Percentiles rank a stretch among this genome's conserved stretches.
These are phyloP conservation scores for Alternaria sp. DNA, from an alignment of 2,329 filamentous ascomycete species.

Conservation along the genomic window DNA sequence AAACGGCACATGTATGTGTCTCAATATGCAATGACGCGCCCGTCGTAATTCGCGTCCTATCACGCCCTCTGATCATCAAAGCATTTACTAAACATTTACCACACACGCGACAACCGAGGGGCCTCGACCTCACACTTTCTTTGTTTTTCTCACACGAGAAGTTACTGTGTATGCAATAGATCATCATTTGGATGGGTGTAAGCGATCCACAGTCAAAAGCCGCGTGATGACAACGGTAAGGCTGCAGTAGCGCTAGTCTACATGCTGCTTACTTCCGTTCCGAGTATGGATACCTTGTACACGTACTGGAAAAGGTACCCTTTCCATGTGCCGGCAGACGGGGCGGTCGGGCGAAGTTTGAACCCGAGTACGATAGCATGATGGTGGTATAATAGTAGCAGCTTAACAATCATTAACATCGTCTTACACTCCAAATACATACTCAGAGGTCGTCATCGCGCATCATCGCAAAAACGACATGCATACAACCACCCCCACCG, in stretches of 20 bases:
- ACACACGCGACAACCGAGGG: neutral
- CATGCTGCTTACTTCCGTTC: neutral
- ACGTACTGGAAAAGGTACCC: neutral
- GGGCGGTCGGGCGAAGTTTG: neutral
- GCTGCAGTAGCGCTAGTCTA: slow-evolving; percentile 5
- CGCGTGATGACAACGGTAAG: slow-evolving; percentile 7
- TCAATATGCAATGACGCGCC: neutral
- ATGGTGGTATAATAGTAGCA: neutral
- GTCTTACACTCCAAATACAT: neutral
- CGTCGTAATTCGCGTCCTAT: neutral
- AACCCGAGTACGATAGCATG: neutral
- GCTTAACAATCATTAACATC: neutral
- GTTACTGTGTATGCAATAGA: neutral
- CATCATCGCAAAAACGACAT: neutral
- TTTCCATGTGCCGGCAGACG: neutral
- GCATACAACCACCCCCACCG: neutral
- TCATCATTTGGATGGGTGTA: neutral
- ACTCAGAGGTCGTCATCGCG: too few relatives aligned
- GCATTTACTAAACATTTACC: neutral
- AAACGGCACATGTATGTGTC: neutral
- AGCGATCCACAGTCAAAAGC: neutral
- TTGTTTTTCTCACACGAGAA: neutral
- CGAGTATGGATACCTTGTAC: neutral
- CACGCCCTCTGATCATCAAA: neutral
- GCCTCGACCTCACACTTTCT: too few relatives aligned